A percentile compares a stretch with the other conserved stretches of the same genome.
These are phyloP conservation scores for Elongisporangium anandrum DNA, from an alignment of 352 stramenopile species.

Conservation along the genomic window DNA sequence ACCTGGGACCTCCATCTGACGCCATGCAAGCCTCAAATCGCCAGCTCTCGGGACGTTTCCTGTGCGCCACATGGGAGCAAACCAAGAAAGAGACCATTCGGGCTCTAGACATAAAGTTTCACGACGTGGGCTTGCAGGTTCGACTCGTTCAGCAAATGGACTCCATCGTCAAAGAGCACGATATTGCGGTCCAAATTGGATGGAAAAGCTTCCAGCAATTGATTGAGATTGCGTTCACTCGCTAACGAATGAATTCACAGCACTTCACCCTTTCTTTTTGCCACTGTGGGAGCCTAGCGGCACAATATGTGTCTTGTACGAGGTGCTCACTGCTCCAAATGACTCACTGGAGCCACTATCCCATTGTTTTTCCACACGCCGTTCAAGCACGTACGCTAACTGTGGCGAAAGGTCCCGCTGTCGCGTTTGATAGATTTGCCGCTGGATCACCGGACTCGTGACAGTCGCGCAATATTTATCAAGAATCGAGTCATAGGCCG, in stretches of 20 bases:
- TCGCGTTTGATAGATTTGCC: conserved; percentile 67
- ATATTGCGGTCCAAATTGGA: conserved; percentile 5
- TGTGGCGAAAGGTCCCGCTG: conserved; percentile 60
- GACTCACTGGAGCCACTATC: conserved; percentile 24
- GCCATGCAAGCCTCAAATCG: conserved; percentile 19
- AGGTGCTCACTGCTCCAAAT: conserved; percentile 31
- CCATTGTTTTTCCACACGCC: conserved; percentile 56
- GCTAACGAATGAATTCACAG: neutral
- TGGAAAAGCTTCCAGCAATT: conserved; percentile 39
- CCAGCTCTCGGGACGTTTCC: conserved; percentile 26
- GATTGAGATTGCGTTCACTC: conserved; percentile 25
- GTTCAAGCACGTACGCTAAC: conserved; percentile 67
- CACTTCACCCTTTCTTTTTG: neutral
- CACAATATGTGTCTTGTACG: conserved; percentile 38
- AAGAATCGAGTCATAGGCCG: conserved; percentile 69
- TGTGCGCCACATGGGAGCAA: conserved; percentile 33
- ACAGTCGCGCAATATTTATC: conserved; percentile 78
- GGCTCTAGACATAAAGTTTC: conserved; percentile 25
- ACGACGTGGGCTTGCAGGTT: conserved; percentile 39
- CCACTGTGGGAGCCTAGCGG: conserved; percentile 1
- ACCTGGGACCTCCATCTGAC: conserved; percentile 31
- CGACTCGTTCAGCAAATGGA: conserved; percentile 48
- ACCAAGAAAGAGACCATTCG: conserved; percentile 41
- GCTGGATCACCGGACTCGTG: conserved; percentile 67
- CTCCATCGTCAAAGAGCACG: conserved; percentile 6